Percentiles rank a stretch among this genome's conserved stretches.
Evolutionary conservation across 345 rosid species (phyloP).

Genomic region (Trapa bicornis): DNA sequence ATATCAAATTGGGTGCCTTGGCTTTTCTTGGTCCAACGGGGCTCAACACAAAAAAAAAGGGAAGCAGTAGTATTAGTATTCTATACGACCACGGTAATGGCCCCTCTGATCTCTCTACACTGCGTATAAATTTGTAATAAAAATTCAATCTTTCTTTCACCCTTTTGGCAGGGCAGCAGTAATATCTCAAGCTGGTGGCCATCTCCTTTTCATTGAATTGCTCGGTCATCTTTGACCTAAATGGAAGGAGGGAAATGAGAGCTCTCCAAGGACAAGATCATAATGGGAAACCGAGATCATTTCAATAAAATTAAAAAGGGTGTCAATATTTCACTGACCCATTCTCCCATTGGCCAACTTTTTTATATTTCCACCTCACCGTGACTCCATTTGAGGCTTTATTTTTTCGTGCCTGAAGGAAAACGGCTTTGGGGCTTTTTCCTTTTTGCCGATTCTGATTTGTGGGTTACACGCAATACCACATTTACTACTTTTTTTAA

Average conservation of each 20-base stretch:
- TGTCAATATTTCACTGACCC: background rate
- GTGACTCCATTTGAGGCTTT: slow-evolving; percentile 1
- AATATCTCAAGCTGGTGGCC: too few species aligned
- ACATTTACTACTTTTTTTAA: background rate
- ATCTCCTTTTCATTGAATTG: background rate
- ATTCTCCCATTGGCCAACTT: slow-evolving; percentile 2
- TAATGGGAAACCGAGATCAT: too few species aligned
- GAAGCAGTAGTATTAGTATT: too few species aligned
- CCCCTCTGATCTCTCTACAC: background rate
- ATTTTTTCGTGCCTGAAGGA: background rate
- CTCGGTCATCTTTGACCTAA: too few species aligned
- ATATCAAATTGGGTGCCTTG: background rate
- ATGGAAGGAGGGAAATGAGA: too few species aligned
- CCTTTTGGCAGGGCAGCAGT: too few species aligned
- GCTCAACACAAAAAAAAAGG: background rate
- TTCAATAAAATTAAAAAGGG: too few species aligned
- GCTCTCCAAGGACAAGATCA: too few species aligned
- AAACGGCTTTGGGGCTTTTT: background rate
- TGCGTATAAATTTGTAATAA: background rate
- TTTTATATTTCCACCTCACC: slow-evolving; percentile 6
- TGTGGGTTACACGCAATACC: slow-evolving; percentile 7
- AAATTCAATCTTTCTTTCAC: background rate
- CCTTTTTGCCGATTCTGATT: background rate
- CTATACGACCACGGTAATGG: background rate
- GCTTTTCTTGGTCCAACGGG: background rate